Evolutionary conservation across 768 basidiomycete genomes (phyloP), one percentile per base, ranked within the genome.

Genomic region (Crucibulum laeve): DNA sequence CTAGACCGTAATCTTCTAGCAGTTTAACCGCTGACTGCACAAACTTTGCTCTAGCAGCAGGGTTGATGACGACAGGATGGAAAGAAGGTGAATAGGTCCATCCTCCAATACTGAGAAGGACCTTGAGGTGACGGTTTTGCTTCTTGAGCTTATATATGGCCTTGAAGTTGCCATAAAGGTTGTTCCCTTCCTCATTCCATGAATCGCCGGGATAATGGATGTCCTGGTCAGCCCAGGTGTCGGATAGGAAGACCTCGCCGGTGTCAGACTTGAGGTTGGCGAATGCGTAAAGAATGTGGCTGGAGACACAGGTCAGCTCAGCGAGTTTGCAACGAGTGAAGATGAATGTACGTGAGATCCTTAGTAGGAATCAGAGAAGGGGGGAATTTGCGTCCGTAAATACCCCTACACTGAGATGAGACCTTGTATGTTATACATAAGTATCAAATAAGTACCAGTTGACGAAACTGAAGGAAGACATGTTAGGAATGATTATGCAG

Each of bases 141-240:
- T 94, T 86, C 74, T 98, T 98, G 52, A 97, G 73, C 24, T 87
- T 76, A 63, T 93, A 94, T 45, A 98, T 78, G 39, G 88, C 89
- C 59, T 95, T 96, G 67, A 98, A 80, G 63, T 95, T 95, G 42
- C 94, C 94, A 55, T 95, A 98, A 14, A 98, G 78, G 62, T 98
- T 96, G 49, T 74, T 84, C 34, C 92, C 93, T 21, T 59, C 60
- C 42, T 98, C 95, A 52, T 93, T 87, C 96, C 96, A 99, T 3
- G 85, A 87, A 63, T 99, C 96, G 5, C 86, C 89, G 0, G 87
- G 83, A 60, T 95, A 94, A 60, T 98, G 96, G 36, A 98, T 98
- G 59, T 98, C 91, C 56, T 94, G 80, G 70, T 99, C 96, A 0
- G 93, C 85, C 95, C 95, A 98, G 2, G 72, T 61, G 54, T 99